A percentile compares a stretch with the other conserved stretches of the same genome.
phyloP scores from a whole-genome alignment of 208 protist genomes.

The Crithidia fasciculata region DNA sequence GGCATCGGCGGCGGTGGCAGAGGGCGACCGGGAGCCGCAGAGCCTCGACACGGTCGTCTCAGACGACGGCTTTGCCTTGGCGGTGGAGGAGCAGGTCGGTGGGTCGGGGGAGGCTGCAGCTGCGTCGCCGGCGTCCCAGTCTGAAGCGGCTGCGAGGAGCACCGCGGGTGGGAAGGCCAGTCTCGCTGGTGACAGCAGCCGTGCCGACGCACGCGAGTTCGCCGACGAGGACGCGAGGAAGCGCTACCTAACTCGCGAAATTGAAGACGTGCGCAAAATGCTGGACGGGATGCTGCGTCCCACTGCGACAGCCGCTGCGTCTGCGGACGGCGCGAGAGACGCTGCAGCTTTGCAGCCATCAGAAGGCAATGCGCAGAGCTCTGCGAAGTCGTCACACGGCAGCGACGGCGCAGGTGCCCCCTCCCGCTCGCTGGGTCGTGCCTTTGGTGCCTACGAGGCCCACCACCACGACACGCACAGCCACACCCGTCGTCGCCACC shows the following conservation, averaged over 20 bases:
- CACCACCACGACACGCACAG: conserved; percentile 11
- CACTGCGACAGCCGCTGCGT: not conserved
- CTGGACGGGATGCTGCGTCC: conserved; percentile 44
- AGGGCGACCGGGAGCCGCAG: not conserved
- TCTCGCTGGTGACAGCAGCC: not conserved
- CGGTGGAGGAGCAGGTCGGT: conserved; percentile 8
- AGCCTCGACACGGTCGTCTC: conserved; percentile 36
- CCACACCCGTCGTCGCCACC: conserved; percentile 28
- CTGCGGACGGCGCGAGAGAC: not conserved
- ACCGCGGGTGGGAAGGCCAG: not conserved
- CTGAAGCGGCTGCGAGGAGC: not conserved
- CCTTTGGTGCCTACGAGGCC: conserved; percentile 14
- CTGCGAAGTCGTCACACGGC: too few species aligned
- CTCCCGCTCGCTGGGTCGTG: not conserved
- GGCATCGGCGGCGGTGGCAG: not conserved
- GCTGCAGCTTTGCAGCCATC: not conserved
- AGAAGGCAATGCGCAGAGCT: not conserved
- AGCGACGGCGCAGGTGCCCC: not conserved
- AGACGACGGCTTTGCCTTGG: conserved; percentile 34
- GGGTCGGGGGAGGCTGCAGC: too few species aligned
- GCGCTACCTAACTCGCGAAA: conserved; percentile 28
- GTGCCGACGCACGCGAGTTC: conserved; percentile 5
- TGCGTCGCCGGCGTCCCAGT: too few species aligned
- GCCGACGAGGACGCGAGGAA: conserved; percentile 31
- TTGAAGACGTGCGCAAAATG: conserved; percentile 38